phyloP scores from a whole-genome alignment of 1,139 yeast species.

The Candida buenavistaensis region DNA sequence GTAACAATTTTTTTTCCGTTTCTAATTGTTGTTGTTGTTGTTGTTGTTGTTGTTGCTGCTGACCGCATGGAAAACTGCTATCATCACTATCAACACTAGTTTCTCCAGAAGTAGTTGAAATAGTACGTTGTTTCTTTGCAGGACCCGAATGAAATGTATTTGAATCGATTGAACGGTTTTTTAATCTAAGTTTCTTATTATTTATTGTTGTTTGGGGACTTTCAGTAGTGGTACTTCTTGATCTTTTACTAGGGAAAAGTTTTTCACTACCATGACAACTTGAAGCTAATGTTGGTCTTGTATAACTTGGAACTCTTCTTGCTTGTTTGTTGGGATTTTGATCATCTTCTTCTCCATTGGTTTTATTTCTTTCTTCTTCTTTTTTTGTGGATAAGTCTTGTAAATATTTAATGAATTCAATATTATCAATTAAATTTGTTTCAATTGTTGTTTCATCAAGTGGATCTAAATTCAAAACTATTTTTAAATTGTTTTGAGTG shows the following conservation, averaged over 20 bases:
- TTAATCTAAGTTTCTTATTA: slow-evolving; percentile 1
- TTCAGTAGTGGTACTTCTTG: neutral
- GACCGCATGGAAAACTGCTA: too few species aligned
- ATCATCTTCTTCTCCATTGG: too few species aligned
- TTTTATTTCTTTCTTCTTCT: too few species aligned
- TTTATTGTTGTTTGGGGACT: neutral
- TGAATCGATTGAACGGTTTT: slow-evolving; percentile 2
- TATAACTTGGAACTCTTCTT: slow-evolving; percentile 25
- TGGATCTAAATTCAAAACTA: slow-evolving; percentile 31
- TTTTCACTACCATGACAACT: slow-evolving; percentile 10
- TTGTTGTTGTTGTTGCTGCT: too few species aligned
- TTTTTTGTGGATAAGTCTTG: too few species aligned
- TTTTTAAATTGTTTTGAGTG: slow-evolving; percentile 18
- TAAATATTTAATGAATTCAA: slow-evolving; percentile 23
- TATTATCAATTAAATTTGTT: slow-evolving; percentile 29
- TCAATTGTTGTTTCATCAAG: slow-evolving; percentile 26
- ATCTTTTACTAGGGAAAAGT: slow-evolving; percentile 7
- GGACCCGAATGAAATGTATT: too few species aligned
- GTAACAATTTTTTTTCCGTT: slow-evolving; percentile 6
- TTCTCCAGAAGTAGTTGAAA: too few species aligned
- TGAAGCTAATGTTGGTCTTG: slow-evolving; percentile 30
- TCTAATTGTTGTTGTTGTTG: too few species aligned
- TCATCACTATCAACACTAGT: slow-evolving; percentile 1
- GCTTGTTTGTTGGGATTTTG: slow-evolving; percentile 1
- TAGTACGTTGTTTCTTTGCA: too few species aligned